Conservation (phyloP, 768 basidiomycete species). For the Russula earlei region DNA sequence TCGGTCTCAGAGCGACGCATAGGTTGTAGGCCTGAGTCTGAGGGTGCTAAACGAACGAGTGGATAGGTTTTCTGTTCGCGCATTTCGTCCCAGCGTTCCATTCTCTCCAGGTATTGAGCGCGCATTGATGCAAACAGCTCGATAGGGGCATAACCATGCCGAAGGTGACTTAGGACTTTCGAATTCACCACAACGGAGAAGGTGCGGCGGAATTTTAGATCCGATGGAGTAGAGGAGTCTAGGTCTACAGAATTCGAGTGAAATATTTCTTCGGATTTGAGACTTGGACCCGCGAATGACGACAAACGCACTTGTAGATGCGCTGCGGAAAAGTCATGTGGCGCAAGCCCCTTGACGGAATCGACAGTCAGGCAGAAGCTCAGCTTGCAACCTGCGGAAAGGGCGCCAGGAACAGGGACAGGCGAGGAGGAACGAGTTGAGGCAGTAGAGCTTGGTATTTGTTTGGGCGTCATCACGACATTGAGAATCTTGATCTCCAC, state of each 20-base stretch:
- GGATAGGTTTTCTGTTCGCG: slow-evolving; percentile 59
- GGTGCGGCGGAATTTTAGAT: slow-evolving; percentile 74
- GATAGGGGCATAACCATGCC: slow-evolving; percentile 71
- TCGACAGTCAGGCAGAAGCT: slow-evolving; percentile 82
- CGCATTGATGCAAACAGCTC: slow-evolving; percentile 83
- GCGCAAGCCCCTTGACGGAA: slow-evolving; percentile 77
- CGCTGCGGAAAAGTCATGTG: slow-evolving; percentile 78
- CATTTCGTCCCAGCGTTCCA: slow-evolving; percentile 92
- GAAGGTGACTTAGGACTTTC: slow-evolving; percentile 63
- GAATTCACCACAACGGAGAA: slow-evolving; percentile 71
- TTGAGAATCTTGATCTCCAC: slow-evolving; percentile 76
- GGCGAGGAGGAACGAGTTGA: slow-evolving; percentile 74
- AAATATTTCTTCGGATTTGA: slow-evolving; percentile 73
- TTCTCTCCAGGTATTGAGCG: slow-evolving; percentile 75
- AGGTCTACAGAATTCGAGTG: slow-evolving; percentile 68
- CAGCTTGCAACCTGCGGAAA: slow-evolving; percentile 73
- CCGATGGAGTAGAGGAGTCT: slow-evolving; percentile 58
- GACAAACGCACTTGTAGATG: slow-evolving; percentile 87
- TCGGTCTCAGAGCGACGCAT: slow-evolving; percentile 94
- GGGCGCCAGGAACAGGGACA: slow-evolving; percentile 49
- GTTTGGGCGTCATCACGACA: slow-evolving; percentile 50
- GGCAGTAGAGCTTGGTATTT: slow-evolving; percentile 48
- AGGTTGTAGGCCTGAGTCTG: slow-evolving; percentile 40
- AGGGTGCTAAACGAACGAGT: slow-evolving; percentile 17
- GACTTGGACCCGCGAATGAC: slow-evolving; percentile 66